These are phyloP conservation scores for Trypanosoma caninum DNA, from an alignment of 208 protist genomes.

Conservation along the genomic window DNA sequence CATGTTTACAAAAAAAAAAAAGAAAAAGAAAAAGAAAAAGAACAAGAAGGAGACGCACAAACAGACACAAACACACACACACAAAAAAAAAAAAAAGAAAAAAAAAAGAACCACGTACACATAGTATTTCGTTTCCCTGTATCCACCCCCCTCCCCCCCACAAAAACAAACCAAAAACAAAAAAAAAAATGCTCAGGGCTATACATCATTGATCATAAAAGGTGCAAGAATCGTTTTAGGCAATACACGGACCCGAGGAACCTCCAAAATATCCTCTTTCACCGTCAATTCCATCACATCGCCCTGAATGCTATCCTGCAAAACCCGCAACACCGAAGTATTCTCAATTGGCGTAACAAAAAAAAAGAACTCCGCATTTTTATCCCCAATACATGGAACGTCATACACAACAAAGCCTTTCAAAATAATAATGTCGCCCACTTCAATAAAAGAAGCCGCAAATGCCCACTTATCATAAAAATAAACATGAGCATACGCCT, in stretches of 20 bases:
- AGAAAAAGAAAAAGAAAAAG: neutral
- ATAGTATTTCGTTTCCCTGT: conserved; percentile 4
- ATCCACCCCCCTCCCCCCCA: neutral
- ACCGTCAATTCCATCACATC: conserved; percentile 67
- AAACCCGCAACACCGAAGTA: conserved; percentile 32
- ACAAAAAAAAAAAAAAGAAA: neutral
- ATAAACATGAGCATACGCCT: conserved; percentile 36
- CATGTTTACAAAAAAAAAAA: neutral
- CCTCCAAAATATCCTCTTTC: conserved; percentile 37
- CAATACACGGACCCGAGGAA: conserved; percentile 42
- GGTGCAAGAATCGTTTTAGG: conserved; percentile 23
- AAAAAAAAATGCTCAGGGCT: conserved; percentile 7
- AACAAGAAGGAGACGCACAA: neutral
- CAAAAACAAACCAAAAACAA: conserved; percentile 13
- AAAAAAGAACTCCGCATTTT: conserved; percentile 19
- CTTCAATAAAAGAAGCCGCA: conserved; percentile 58
- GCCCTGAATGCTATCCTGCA: conserved; percentile 39
- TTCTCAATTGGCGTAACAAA: conserved; percentile 40
- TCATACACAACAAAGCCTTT: conserved; percentile 35
- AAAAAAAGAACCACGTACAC: neutral
- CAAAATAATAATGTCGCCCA: conserved; percentile 55
- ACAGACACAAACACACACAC: neutral
- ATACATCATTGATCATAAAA: conserved; percentile 24
- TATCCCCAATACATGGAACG: conserved; percentile 23
- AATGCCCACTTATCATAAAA: conserved; percentile 72